These are phyloP conservation scores for Calonectria henricotiae DNA, from an alignment of 2,329 filamentous ascomycete genomes.

Conservation along the genomic window DNA sequence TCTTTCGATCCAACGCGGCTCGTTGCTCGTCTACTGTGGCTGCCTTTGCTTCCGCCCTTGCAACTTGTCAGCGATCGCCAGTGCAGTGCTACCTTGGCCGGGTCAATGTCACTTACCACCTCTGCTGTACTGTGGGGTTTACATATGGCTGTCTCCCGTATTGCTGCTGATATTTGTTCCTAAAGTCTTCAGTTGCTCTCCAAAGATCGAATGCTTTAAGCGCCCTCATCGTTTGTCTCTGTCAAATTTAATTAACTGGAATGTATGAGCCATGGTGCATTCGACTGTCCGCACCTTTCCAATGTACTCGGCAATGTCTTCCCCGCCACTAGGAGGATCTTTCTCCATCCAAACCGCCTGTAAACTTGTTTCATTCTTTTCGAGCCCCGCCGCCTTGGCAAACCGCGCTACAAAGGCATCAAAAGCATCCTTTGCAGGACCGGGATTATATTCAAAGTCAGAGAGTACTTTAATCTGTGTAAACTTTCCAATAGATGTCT, in stretches of 20 bases:
- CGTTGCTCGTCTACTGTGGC: background rate
- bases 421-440: background rate
- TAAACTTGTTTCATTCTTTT: background rate
- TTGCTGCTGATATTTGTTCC: background rate
- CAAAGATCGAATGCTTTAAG: conserved; percentile 4
- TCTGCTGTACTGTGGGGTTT: conserved; percentile 14
- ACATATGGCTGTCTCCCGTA: conserved; percentile 3
- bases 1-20: background rate
- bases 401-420: background rate
- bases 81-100: background rate
- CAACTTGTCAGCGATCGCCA: background rate
- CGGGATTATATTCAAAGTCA: background rate
- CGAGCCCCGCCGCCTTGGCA: background rate
- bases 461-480: background rate
- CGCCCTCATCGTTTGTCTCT: conserved; percentile 6
- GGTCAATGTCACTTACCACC: background rate
- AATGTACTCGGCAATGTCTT: background rate
- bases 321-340: background rate
- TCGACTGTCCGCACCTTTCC: background rate
- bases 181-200: background rate
- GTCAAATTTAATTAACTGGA: background rate
- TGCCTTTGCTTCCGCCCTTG: background rate
- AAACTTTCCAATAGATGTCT: background rate
- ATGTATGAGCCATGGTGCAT: background rate
- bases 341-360: background rate